Evolutionary conservation across 768 basidiomycete genomes (phyloP).

Genomic region (Clitopilus hobsonii): DNA sequence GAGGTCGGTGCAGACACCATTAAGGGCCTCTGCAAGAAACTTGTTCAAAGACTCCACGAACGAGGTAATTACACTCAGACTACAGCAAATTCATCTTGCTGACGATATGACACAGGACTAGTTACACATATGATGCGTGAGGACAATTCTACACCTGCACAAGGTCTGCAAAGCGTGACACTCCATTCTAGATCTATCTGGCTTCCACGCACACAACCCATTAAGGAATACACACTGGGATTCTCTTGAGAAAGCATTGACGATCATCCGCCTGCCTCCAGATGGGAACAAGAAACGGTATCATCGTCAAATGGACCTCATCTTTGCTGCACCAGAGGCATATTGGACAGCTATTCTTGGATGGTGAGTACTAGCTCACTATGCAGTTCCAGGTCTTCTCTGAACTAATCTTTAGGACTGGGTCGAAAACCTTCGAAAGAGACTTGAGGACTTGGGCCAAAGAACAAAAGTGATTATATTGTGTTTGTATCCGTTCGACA

Average conservation of each 20-base stretch:
- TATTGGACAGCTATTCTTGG: constrained; percentile 91
- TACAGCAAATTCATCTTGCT: no score
- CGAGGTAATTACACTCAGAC: constrained; percentile 36
- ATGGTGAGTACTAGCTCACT: constrained; percentile 48
- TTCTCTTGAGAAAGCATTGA: constrained; percentile 80
- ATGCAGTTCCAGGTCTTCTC: neutral
- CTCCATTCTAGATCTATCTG: constrained; percentile 49
- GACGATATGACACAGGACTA: constrained; percentile 52
- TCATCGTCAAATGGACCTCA: constrained; percentile 78
- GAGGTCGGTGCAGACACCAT: constrained; percentile 38
- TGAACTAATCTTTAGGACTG: constrained; percentile 49
- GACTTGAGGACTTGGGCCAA: constrained; percentile 79
- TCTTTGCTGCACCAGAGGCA: constrained; percentile 68
- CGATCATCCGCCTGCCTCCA: constrained; percentile 66
- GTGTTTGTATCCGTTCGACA: neutral
- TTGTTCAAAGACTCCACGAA: constrained; percentile 54
- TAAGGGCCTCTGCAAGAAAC: constrained; percentile 56
- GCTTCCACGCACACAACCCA: constrained; percentile 52
- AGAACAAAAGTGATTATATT: constrained; percentile 41
- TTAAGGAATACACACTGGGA: constrained; percentile 65
- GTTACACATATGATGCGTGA: constrained; percentile 86
- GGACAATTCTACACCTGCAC: no score
- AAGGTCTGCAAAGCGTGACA: no score
- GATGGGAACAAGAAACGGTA: constrained; percentile 28
- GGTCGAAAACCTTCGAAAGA: constrained; percentile 86